Percentiles rank a stretch among this genome's conserved stretches.
phyloP scores from a whole-genome alignment of 176 grass and related monocot genomes.

The Chloris gayana region DNA sequence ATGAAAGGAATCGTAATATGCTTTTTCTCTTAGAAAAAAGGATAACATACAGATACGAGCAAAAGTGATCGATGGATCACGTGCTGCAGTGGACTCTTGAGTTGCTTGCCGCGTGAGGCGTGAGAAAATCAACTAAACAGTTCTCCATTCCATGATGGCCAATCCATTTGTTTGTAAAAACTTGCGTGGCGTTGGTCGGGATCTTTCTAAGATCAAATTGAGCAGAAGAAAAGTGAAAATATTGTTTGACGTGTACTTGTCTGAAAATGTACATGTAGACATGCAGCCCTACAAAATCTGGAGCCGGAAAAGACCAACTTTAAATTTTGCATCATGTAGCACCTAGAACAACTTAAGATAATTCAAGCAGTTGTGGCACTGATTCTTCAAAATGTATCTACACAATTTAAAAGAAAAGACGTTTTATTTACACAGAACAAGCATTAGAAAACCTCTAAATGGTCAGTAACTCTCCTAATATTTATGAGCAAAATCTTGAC shows the following conservation, averaged over 20 bases:
- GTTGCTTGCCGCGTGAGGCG: conserved; percentile 34
- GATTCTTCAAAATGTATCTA: neutral
- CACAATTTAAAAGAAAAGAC: neutral
- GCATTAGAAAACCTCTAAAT: neutral
- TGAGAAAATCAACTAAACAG: conserved; percentile 23
- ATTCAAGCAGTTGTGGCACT: neutral
- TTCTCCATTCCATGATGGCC: neutral
- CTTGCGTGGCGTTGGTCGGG: conserved; percentile 24
- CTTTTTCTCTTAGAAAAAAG: conserved; percentile 12
- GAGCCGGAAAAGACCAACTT: neutral
- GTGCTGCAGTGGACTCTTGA: conserved; percentile 54
- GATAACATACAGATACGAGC: conserved; percentile 3
- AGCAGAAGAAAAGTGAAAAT: conserved; percentile 26
- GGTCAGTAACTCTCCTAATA: neutral
- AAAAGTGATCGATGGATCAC: conserved; percentile 49
- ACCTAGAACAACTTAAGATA: neutral
- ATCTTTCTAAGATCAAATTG: conserved; percentile 17
- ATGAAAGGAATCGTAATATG: conserved; percentile 29
- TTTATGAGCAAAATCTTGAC: neutral
- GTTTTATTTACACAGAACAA: neutral
- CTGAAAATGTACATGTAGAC: neutral
- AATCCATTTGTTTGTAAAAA: conserved; percentile 27
- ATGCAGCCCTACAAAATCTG: conserved; percentile 28
- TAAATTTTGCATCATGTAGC: conserved; percentile 5
- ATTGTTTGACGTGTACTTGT: conserved; percentile 24